Conservation (phyloP, 805 yeast genomes). For the Yamadazyma philogaea region DNA sequence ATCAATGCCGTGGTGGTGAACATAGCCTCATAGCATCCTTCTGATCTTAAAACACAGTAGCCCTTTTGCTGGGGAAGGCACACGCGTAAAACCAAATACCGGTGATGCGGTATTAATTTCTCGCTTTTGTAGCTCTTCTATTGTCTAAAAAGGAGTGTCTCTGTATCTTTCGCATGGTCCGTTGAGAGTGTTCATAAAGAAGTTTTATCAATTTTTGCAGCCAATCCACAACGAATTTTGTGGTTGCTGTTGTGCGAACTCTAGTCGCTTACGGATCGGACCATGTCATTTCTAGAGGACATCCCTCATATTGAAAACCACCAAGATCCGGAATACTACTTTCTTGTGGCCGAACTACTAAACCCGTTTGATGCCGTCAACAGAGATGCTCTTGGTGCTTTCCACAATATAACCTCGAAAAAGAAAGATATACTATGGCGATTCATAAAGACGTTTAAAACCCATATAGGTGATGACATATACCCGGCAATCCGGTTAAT, state of each 20-base stretch:
- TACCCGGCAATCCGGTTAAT: constrained; percentile 63
- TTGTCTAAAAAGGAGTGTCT: no score
- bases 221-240: neutral
- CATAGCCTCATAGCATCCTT: no score
- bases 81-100: no score
- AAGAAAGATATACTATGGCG: constrained; percentile 25
- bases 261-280: neutral
- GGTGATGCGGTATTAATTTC: no score
- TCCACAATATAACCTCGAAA: constrained; percentile 22
- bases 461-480: constrained; percentile 47
- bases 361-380: constrained; percentile 35
- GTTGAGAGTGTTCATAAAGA: no score
- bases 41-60: no score
- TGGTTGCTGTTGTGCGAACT: neutral
- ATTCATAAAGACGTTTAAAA: constrained; percentile 30
- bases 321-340: constrained; percentile 39
- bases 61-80: no score
- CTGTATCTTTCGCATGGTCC: no score
- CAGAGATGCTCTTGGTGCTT: constrained; percentile 23
- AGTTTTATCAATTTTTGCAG: neutral
- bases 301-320: constrained; percentile 31
- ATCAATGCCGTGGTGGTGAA: no score
- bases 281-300: constrained; percentile 18
- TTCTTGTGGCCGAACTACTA: constrained; percentile 41
- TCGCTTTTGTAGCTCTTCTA: no score